Conservation (phyloP, 495 filamentous ascomycete species). For the Penicillium cinerascens region DNA sequence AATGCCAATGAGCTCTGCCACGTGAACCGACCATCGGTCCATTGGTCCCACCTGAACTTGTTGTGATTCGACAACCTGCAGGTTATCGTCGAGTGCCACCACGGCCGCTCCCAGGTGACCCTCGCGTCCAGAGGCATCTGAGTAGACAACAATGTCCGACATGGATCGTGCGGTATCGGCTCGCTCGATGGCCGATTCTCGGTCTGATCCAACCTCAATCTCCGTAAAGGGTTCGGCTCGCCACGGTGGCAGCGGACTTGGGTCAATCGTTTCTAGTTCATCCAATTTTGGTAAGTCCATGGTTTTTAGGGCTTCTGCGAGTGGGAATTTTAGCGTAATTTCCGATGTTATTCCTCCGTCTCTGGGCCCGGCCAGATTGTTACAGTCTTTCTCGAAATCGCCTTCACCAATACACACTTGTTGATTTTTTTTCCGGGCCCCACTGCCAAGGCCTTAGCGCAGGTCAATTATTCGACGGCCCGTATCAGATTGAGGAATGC, state of each 20-base stretch:
- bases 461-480: too few relatives aligned
- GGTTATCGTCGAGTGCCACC: slow-evolving; percentile 1
- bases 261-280: slow-evolving; percentile 20
- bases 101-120: slow-evolving; percentile 12
- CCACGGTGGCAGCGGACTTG: slow-evolving; percentile 17
- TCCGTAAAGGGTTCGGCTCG: slow-evolving; percentile 18
- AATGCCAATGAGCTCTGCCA: slow-evolving; percentile 23
- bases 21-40: slow-evolving; percentile 24
- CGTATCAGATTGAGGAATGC: too few relatives aligned
- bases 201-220: slow-evolving; percentile 20
- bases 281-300: slow-evolving; percentile 10
- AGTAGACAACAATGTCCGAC: slow-evolving; percentile 9
- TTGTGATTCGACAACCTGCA: slow-evolving; percentile 7
- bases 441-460: too few relatives aligned
- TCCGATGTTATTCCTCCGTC: neutral
- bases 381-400: too few relatives aligned
- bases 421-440: too few relatives aligned
- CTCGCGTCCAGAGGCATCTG: slow-evolving; percentile 13
- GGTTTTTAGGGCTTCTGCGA: neutral
- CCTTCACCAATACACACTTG: too few relatives aligned
- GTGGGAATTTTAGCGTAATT: neutral
- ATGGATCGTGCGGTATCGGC: slow-evolving; percentile 5
- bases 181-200: slow-evolving; percentile 17
- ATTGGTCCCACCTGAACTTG: too few relatives aligned
- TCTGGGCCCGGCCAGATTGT: too few relatives aligned